Evolutionary conservation across 2,329 filamentous ascomycete genomes (phyloP), one percentile per base, ranked within the genome.

Genomic region (Hymenoscyphus occultus): DNA sequence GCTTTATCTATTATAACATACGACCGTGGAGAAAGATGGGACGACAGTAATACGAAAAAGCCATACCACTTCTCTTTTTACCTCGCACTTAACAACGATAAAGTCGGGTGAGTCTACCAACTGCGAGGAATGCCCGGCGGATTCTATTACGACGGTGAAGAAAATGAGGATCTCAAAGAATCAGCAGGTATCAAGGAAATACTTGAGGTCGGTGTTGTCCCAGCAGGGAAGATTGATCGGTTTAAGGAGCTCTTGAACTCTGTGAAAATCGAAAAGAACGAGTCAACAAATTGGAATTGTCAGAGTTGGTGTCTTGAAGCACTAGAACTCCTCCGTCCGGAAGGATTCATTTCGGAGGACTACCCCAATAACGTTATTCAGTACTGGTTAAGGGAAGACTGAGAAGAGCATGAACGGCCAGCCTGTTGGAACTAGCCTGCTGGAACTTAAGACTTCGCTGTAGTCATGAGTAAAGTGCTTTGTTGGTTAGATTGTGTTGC

Each of bases 281-380:
- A 60, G 35, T 2, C 39, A 3, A 48, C 58, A n/a, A 60, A 32
- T n/a, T 60, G 58, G 58, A 60, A 60, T 32, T 60, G 58, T 10
- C 12, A 60, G 39, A 60, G 39, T 22, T 60, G 58, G 58, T 42
- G 58, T 22, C 14, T 60, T 13, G 57, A 59, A 16, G 57, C 39
- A n/a, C 13, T 59, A 7, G 57, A 39, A 14, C n/a, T 31, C 5
- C 32, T 59, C 1, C 2, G 32, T 5, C 5, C 5, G 22, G 57
- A 59, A 22, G 57, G 57, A 10, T 59, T 59, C 19, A 16, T 59
- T 35, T 39, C 22, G 57, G 56, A 40, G 31, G 35, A 39, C 31
- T 40, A 19, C n/a, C 39, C 56, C 2, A 39, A 59, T 13, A 22
- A 56, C 0, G 54, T 56, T 5, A 12, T 56, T 2, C 10, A 22